A percentile compares a stretch with the other conserved stretches of the same genome.
These are phyloP conservation scores for Obba rivulosa DNA, from an alignment of 768 basidiomycete species.

Conservation along the genomic window DNA sequence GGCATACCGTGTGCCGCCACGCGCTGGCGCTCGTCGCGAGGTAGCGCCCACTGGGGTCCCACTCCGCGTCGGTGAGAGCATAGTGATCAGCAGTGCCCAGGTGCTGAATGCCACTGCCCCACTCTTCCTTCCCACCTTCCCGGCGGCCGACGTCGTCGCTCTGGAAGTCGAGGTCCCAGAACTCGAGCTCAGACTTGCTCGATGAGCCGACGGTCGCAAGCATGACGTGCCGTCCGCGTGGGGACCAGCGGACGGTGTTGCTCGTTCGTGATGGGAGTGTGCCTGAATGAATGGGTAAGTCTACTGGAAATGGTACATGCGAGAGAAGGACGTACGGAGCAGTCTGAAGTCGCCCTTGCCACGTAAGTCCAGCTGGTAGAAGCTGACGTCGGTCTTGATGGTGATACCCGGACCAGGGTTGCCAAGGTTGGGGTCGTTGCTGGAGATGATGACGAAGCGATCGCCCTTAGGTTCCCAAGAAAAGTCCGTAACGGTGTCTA, in stretches of 20 bases:
- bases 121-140: conserved; percentile 57
- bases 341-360: conserved; percentile 92
- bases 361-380: conserved; percentile 84
- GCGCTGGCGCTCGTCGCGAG: conserved; percentile 90
- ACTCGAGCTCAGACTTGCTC: conserved; percentile 94
- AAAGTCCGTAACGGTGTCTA: conserved; percentile 94
- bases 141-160: conserved; percentile 52
- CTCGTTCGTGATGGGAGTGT: conserved; percentile 77
- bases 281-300: conserved; percentile 35
- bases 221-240: conserved; percentile 91
- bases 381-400: conserved; percentile 94
- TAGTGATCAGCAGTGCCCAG: conserved; percentile 91
- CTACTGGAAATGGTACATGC: conserved; percentile 2
- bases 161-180: conserved; percentile 97
- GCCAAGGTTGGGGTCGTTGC: conserved; percentile 88
- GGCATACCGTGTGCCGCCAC: conserved; percentile 87
- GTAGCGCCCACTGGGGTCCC: conserved; percentile 96
- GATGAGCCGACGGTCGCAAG: conserved; percentile 94
- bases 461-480: conserved; percentile 99
- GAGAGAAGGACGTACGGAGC: conserved; percentile 51
- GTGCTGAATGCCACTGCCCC: conserved; percentile 82
- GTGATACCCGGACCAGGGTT: conserved; percentile 87
- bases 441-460: conserved; percentile 93
- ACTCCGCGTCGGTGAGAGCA: conserved; percentile 95
- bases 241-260: conserved; percentile 96